These are phyloP conservation scores for Sporothrix protearum DNA, from an alignment of 2,329 filamentous ascomycete genomes.

Conservation along the genomic window DNA sequence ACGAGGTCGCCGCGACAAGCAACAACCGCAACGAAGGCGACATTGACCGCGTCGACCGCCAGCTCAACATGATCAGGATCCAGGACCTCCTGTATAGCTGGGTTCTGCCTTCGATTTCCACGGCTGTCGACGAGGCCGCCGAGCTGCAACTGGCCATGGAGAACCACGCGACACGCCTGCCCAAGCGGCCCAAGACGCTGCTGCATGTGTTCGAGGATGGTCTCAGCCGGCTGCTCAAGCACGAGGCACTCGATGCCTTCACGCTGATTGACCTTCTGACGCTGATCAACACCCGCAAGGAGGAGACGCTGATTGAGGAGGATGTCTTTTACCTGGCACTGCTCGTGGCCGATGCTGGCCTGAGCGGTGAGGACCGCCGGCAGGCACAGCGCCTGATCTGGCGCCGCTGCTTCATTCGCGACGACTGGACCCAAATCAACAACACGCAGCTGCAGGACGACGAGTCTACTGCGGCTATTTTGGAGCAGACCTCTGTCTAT, in stretches of 20 bases:
- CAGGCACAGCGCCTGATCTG: slow-evolving; percentile 67
- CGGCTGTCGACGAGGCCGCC: slow-evolving; percentile 74
- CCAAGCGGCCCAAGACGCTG: slow-evolving; percentile 62
- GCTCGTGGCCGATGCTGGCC: slow-evolving; percentile 54
- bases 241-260: slow-evolving; percentile 65
- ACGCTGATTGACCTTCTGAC: slow-evolving; percentile 74
- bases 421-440: slow-evolving; percentile 80
- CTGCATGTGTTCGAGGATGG: slow-evolving; percentile 66
- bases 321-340: slow-evolving; percentile 74
- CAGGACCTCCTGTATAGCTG: slow-evolving; percentile 74
- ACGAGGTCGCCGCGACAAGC: background rate
- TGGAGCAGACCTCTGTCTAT: slow-evolving; percentile 66
- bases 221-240: slow-evolving; percentile 65
- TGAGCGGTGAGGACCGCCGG: slow-evolving; percentile 54
- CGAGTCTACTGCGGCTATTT: slow-evolving; percentile 57
- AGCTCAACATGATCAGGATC: slow-evolving; percentile 68
- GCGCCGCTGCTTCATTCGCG: slow-evolving; percentile 78
- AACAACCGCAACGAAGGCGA: slow-evolving; percentile 31
- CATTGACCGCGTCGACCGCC: slow-evolving; percentile 55
- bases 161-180: slow-evolving; percentile 55
- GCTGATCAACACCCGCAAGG: slow-evolving; percentile 52
- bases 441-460: slow-evolving; percentile 73
- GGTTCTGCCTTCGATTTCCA: slow-evolving; percentile 62
- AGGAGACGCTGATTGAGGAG: slow-evolving; percentile 52
- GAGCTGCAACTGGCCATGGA: slow-evolving; percentile 74